Evolutionary conservation across 805 yeast species (phyloP).

Genomic region (Hanseniaspora vineae): DNA sequence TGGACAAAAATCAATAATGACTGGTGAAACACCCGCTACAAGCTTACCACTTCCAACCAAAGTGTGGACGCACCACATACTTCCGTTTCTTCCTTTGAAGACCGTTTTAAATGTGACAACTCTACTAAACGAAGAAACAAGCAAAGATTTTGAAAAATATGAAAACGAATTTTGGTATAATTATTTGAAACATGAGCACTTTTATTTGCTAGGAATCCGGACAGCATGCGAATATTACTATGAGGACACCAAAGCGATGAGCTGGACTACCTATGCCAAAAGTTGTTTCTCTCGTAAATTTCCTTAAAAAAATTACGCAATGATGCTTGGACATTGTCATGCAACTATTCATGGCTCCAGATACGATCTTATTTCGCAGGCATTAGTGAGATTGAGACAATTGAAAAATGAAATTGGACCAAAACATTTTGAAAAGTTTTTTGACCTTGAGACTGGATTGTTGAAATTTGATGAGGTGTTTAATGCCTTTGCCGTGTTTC

Average conservation of each 20-base stretch:
- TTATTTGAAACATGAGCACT: not conserved
- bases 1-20: too few relatives aligned
- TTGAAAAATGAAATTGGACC: not conserved
- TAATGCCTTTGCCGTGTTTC: not conserved
- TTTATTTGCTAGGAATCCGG: not conserved
- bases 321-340: too few relatives aligned
- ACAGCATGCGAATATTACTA: not conserved
- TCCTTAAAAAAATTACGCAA: too few relatives aligned
- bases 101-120: not conserved
- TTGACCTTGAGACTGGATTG: not conserved
- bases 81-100: not conserved
- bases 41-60: too few relatives aligned
- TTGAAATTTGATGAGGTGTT: not conserved
- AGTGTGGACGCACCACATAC: too few relatives aligned
- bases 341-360: too few relatives aligned
- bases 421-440: not conserved
- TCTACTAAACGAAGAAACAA: not conserved
- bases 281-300: not conserved
- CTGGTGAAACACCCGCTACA: too few relatives aligned
- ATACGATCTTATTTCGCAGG: not conserved
- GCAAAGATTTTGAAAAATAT: not conserved
- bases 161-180: not conserved
- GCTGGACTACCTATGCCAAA: not conserved
- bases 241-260: not conserved
- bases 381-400: not conserved